Base-by-base conservation (phyloP, 2,329 filamentous ascomycete species). In the Cryphonectria naterciae region DNA sequence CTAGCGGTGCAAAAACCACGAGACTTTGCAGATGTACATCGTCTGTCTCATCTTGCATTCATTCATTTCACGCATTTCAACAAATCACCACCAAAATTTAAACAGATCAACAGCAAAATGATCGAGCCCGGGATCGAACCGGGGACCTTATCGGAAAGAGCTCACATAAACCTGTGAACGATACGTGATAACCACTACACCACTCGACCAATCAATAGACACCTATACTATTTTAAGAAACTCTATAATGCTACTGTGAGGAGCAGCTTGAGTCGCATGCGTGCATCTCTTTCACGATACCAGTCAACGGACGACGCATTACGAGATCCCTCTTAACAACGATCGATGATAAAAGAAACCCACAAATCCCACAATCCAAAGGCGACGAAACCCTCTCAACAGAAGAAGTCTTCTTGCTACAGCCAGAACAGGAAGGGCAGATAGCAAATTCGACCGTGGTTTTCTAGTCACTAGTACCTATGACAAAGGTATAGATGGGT, bases 141-240 rank as follows among this genome's bases (percentile, higher is more conserved):
- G 69, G 67, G 41, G 66, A 69, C 69, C 69, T 71, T 69, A 17
- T 54, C 68, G 68, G 68, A 66, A 8, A 52, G 17, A 39, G 13
- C 5, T 28, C 32, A 65, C 69, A 68, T 54, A 2, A n/a, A 13
- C 11, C 4, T 71, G 69, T 71, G 69, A 71, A 71, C 66, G 66
- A 61, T 25, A 68, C 43, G 67, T 71, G 66, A 71, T 71, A 68
- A 71, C 69, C 61, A 68, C 67, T 68, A 68, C 61, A 71, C 61
- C 69, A 65, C 61, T 58, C 28, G n/a, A 28, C 28, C 54, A 56
- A n/a, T 56, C 22, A 25, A 7, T 4, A 32, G 32, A 32, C 32
- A 32, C 1, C 32, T 32, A 32, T 32, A 32, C 2, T 32, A 4
- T 32, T 32, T 2, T 2, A 4, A 32, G 32, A 32, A 2, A 4